Percentiles rank a stretch among this genome's conserved stretches.
These are phyloP conservation scores for Globisporangium carolinianum DNA, from an alignment of 352 stramenopile species.

Conservation along the genomic window DNA sequence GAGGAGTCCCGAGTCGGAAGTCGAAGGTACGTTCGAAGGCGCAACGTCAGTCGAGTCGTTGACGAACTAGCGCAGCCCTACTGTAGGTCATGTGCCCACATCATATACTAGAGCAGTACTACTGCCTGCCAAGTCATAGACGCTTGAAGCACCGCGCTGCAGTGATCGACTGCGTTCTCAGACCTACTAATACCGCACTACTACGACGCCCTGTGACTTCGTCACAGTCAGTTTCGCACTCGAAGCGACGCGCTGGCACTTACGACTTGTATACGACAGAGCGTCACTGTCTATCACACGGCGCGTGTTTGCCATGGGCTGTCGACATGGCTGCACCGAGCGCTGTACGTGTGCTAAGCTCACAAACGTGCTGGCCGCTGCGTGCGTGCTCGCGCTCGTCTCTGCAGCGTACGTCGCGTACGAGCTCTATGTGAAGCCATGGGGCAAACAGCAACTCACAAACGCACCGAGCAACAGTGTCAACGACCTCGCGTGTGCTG, in stretches of 20 bases:
- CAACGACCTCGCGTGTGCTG: slow-evolving; percentile 22
- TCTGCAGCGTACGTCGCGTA: slow-evolving; percentile 28
- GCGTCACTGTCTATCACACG: too few species aligned
- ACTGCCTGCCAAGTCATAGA: too few species aligned
- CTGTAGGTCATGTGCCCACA: too few species aligned
- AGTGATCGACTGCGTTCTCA: too few species aligned
- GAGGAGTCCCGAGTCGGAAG: slow-evolving; percentile 1
- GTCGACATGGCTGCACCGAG: neutral
- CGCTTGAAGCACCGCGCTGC: too few species aligned
- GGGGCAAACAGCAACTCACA: slow-evolving; percentile 29
- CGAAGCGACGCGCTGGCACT: too few species aligned
- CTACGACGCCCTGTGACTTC: too few species aligned
- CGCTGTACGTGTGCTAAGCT: slow-evolving; percentile 23
- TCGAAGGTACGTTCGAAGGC: slow-evolving; percentile 8
- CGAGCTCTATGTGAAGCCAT: slow-evolving; percentile 38
- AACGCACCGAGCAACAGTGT: neutral
- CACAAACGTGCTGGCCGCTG: neutral
- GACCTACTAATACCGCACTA: too few species aligned
- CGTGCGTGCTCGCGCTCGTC: slow-evolving; percentile 28
- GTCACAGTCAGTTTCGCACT: too few species aligned
- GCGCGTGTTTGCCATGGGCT: neutral
- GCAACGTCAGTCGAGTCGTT: neutral
- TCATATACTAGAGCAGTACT: too few species aligned
- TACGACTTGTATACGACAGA: too few species aligned
- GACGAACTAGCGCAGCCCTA: neutral